These are phyloP conservation scores for Colletotrichum higginsianum DNA, from an alignment of 2,329 filamentous ascomycete species.

Conservation along the genomic window DNA sequence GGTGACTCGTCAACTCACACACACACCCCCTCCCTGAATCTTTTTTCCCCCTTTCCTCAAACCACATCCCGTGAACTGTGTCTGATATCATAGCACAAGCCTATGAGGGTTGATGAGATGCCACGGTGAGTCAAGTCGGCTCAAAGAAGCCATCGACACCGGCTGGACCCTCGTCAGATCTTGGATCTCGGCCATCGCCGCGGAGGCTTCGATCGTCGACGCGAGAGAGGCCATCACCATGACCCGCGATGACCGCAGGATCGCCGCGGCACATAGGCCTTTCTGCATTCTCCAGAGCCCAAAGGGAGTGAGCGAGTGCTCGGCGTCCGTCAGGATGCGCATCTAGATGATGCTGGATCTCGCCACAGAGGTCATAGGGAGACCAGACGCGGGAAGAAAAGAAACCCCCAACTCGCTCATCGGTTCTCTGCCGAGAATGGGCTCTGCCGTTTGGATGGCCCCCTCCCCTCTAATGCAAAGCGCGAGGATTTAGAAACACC, in stretches of 20 bases:
- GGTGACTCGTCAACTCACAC: not conserved
- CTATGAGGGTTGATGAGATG: not conserved
- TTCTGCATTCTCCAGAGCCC: not conserved
- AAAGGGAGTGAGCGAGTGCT: not conserved
- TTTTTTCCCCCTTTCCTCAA: not conserved
- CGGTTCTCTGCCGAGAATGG: not conserved
- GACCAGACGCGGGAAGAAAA: not conserved
- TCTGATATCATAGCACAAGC: not conserved
- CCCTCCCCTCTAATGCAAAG: not conserved
- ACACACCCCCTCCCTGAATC: too few relatives aligned
- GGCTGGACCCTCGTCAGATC: not conserved
- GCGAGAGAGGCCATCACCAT: not conserved
- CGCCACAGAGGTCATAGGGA: not conserved
- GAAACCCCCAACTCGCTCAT: not conserved
- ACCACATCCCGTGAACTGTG: not conserved
- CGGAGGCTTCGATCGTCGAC: not conserved
- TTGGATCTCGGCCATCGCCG: not conserved
- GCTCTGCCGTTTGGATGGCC: not conserved
- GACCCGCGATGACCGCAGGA: not conserved
- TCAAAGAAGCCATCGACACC: not conserved
- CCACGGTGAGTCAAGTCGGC: not conserved
- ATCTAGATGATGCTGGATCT: not conserved
- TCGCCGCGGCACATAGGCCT: not conserved
- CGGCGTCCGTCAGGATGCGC: not conserved
- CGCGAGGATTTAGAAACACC: not conserved